Conservation (phyloP, 371 early-diverging fungal genomes). For the Phascolomyces articulosus region DNA sequence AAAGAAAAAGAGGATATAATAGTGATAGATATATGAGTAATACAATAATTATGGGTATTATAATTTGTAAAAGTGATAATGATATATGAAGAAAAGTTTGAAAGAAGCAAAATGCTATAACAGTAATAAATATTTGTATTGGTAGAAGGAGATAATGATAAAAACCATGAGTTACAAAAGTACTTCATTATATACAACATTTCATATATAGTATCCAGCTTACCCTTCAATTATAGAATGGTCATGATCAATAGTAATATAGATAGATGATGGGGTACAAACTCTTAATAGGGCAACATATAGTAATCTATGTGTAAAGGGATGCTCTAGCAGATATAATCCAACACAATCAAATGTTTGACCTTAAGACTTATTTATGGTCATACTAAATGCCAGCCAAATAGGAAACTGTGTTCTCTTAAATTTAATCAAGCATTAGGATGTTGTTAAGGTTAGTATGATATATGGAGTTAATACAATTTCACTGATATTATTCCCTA, state of each 20-base stretch:
- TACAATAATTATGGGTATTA: too few species aligned
- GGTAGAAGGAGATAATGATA: too few species aligned
- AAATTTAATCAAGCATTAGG: not conserved
- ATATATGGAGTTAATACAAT: not conserved
- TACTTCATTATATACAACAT: constrained; percentile 9
- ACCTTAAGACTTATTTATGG: constrained; percentile 2
- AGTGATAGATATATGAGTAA: too few species aligned
- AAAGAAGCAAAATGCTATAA: too few species aligned
- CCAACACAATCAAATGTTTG: not conserved
- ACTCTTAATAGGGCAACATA: constrained; percentile 18
- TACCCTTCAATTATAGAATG: not conserved
- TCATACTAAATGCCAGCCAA: constrained; percentile 2
- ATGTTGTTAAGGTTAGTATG: not conserved
- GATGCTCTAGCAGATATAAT: constrained; percentile 1
- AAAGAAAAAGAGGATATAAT: too few species aligned
- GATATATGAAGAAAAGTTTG: too few species aligned
- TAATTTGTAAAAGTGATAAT: too few species aligned
- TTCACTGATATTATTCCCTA: not conserved
- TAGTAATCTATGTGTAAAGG: constrained; percentile 16
- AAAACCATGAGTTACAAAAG: too few species aligned
- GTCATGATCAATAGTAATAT: not conserved
- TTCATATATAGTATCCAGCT: too few species aligned
- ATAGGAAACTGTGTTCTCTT: not conserved
- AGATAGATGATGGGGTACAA: constrained; percentile 1
- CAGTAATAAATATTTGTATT: too few species aligned